Evolutionary conservation across 1,284 basidiomycete genomes (phyloP).

Genomic region (Lentinus polychrous): DNA sequence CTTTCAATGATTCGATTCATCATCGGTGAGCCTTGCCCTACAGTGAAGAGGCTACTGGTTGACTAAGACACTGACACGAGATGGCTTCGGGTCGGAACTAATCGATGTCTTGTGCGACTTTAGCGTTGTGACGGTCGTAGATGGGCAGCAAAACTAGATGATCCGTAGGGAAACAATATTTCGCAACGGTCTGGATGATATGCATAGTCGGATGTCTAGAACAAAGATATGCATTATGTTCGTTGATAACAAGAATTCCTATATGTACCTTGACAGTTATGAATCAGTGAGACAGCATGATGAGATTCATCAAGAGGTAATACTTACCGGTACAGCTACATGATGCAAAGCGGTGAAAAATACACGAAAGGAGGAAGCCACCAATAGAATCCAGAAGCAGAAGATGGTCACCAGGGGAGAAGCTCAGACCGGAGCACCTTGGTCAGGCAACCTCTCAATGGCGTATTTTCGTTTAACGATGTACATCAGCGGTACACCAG

Average conservation of each 20-base stretch:
- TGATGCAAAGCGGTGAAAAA: neutral
- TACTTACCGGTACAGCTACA: constrained; percentile 6
- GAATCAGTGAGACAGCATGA: neutral
- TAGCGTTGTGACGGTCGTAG: neutral
- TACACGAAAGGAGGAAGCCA: neutral
- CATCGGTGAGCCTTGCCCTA: too few species aligned
- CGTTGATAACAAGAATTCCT: neutral
- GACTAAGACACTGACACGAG: too few species aligned
- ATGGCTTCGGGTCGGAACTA: too few species aligned
- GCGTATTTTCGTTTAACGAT: constrained; percentile 88
- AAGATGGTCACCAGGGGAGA: constrained; percentile 6
- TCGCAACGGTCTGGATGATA: neutral
- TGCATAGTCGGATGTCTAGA: neutral
- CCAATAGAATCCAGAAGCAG: neutral
- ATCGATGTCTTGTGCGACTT: too few species aligned
- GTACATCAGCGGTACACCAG: constrained; percentile 95
- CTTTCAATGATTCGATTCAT: too few species aligned
- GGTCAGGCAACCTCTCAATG: constrained; percentile 89
- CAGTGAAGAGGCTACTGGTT: too few species aligned
- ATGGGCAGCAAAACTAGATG: neutral
- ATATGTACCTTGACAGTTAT: neutral
- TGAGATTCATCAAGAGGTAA: neutral
- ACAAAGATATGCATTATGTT: neutral
- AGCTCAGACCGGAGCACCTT: constrained; percentile 57
- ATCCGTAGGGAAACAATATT: too few species aligned